Base-by-base conservation (phyloP, 805 yeast genomes). In the Ogataea thermomethanolica region DNA sequence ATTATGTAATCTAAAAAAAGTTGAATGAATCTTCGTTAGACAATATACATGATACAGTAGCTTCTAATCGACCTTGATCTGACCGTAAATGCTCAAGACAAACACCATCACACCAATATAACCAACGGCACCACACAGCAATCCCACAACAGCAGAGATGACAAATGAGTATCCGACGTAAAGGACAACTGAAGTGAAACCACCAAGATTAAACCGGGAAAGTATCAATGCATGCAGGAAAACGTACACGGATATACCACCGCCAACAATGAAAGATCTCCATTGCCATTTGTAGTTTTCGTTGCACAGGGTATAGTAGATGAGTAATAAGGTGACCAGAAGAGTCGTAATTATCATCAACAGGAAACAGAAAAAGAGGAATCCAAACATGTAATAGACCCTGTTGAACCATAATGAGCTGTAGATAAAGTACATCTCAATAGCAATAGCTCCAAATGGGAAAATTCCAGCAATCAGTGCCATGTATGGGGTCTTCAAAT, bases 221-320 rank as follows among this genome's bases (percentile, higher is more conserved):
- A 91, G 74, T 50, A 84, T 68, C 44, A 89, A 67, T 2, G 97
- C 81, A 64, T 93, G 96, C 35, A 87, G 51, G 65, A 89, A 87
- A 29, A 90, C 82, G 61, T 91, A 93, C 39, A 82, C 51, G 0
- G 95, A 75, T 60, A 95, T 83, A 24, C 97, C 95, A 30, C 96
- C 97, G 21, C 95, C 86, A 44, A 88, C 76, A 55, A 84, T 77
- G 53, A 86, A 66, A 3, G 95, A 78, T 62, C 90, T 80, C 99
- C 99, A 93, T 59, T 91, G 97, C 99, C 99, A 93, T 62, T 81
- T 79, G 71, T 95, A 90, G 63, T 93, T 87, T 61, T 93, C 99
- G 36, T 87, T 70, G 59, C 95, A 87, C 50, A 93, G 73, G 4
- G 88, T 76, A 69, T 86, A 84, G 64, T 93, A 93, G 21, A 84